These are phyloP conservation scores for Chamaecyparis obtusa DNA, from an alignment of 75 land plant species.

Conservation along the genomic window DNA sequence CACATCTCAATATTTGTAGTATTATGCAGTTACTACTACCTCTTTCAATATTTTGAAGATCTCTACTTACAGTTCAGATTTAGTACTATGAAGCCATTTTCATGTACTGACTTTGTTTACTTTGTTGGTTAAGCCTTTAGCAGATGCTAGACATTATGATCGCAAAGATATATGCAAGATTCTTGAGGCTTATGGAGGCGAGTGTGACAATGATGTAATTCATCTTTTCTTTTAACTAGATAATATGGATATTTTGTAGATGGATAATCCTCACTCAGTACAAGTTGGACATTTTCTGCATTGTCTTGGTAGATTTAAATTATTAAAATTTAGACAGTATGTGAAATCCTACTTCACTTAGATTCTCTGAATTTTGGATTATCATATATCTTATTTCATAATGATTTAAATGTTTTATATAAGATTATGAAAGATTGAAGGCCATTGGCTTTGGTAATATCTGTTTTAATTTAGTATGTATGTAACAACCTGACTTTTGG, in stretches of 20 bases:
- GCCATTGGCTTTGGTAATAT: too few relatives aligned
- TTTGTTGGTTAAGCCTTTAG: slow-evolving; percentile 39
- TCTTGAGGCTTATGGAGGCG: slow-evolving; percentile 50
- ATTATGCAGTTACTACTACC: neutral
- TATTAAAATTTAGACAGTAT: neutral
- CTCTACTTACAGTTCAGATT: neutral
- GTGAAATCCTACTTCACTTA: neutral
- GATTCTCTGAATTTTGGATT: neutral
- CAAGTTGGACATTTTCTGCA: neutral
- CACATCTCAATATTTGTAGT: neutral
- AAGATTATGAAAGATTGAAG: neutral
- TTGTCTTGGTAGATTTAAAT: neutral
- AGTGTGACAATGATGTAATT: neutral
- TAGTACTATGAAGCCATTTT: neutral
- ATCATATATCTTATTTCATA: neutral
- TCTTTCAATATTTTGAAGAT: neutral
- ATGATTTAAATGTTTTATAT: neutral
- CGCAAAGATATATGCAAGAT: slow-evolving; percentile 51
- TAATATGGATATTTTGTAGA: neutral
- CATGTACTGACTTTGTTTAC: slow-evolving; percentile 8
- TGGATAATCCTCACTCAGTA: neutral
- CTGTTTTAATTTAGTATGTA: too few relatives aligned
- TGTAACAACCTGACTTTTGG: too few relatives aligned
- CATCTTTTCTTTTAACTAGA: neutral
- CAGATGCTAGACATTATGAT: slow-evolving; percentile 52